phyloP scores from a whole-genome alignment of 2,329 filamentous ascomycete genomes.

The Verticillium zaregamsianum region DNA sequence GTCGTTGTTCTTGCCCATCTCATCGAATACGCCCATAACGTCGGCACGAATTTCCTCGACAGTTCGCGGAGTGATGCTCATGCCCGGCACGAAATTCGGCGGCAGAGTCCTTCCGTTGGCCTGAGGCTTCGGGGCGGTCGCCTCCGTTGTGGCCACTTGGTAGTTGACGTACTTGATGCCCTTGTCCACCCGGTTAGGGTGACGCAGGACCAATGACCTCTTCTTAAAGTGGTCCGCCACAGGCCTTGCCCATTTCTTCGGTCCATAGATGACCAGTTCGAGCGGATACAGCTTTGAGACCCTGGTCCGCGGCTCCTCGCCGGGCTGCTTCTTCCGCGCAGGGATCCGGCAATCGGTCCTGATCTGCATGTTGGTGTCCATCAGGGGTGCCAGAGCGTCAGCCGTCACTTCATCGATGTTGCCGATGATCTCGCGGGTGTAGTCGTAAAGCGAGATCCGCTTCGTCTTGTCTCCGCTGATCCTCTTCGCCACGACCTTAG shows the following conservation, averaged over 20 bases:
- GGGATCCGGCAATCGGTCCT: constrained; percentile 70
- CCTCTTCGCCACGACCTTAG: constrained; percentile 68
- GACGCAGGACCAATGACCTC: constrained; percentile 61
- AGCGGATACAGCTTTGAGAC: constrained; percentile 60
- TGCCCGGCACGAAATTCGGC: constrained; percentile 5
- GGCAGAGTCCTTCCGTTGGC: constrained; percentile 22
- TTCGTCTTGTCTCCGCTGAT: constrained; percentile 49
- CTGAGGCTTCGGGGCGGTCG: constrained; percentile 45
- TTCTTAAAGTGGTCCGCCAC: constrained; percentile 67
- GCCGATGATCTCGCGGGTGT: constrained; percentile 68
- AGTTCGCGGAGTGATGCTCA: constrained; percentile 50
- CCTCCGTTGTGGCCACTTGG: constrained; percentile 24
- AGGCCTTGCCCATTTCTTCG: constrained; percentile 56
- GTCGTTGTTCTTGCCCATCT: constrained; percentile 69
- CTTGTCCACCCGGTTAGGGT: constrained; percentile 46
- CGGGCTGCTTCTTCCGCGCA: constrained; percentile 55
- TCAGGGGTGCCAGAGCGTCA: constrained; percentile 62
- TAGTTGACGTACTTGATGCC: constrained; percentile 68
- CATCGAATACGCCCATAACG: constrained; percentile 83
- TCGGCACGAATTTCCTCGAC: constrained; percentile 84
- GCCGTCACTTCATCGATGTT: constrained; percentile 67
- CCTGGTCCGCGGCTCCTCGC: constrained; percentile 60
- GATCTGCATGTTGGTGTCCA: constrained; percentile 65
- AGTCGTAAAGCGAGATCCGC: constrained; percentile 70
- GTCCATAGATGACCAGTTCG: constrained; percentile 76